Evolutionary conservation across 768 basidiomycete genomes (phyloP).

Genomic region (Hygrophoropsis aurantiaca): DNA sequence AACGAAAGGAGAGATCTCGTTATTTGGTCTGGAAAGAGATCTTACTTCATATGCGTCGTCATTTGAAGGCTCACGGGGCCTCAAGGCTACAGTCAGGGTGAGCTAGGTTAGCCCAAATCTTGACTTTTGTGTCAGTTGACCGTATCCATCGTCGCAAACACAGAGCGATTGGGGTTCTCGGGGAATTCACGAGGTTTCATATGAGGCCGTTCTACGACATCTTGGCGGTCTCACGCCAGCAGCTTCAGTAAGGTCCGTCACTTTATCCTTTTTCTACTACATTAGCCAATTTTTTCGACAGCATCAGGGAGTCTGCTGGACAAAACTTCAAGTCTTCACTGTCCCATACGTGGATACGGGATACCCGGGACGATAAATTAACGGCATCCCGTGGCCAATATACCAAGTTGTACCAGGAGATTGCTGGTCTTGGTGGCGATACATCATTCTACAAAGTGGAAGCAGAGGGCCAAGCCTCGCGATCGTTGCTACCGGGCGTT

Average conservation of each 20-base stretch:
- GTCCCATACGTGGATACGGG: conserved; percentile 71
- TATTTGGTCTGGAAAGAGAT: conserved; percentile 79
- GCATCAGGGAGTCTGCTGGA: conserved; percentile 84
- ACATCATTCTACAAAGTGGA: conserved; percentile 75
- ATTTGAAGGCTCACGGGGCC: conserved; percentile 61
- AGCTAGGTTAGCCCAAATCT: conserved; percentile 51
- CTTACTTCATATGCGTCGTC: conserved; percentile 76
- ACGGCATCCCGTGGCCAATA: conserved; percentile 62
- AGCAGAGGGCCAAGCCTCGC: conserved; percentile 61
- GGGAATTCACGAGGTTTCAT: conserved; percentile 76
- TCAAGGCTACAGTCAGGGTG: conserved; percentile 73
- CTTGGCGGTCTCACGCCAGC: conserved; percentile 68
- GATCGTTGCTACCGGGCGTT: conserved; percentile 54
- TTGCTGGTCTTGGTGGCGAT: conserved; percentile 83
- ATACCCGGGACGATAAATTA: conserved; percentile 74
- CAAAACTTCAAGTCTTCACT: conserved; percentile 80
- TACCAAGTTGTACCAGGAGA: conserved; percentile 61
- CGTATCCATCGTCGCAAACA: background rate
- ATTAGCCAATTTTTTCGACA: conserved; percentile 27
- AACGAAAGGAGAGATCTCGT: conserved; percentile 67
- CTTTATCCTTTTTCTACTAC: background rate
- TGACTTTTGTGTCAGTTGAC: background rate
- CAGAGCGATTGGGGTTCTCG: conserved; percentile 36
- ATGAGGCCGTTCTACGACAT: conserved; percentile 79
- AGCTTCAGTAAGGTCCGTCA: conserved; percentile 76